Percentiles rank a stretch among this genome's conserved stretches.
Conservation (phyloP, 75 land plant species). For the Pinus albicaulis region DNA sequence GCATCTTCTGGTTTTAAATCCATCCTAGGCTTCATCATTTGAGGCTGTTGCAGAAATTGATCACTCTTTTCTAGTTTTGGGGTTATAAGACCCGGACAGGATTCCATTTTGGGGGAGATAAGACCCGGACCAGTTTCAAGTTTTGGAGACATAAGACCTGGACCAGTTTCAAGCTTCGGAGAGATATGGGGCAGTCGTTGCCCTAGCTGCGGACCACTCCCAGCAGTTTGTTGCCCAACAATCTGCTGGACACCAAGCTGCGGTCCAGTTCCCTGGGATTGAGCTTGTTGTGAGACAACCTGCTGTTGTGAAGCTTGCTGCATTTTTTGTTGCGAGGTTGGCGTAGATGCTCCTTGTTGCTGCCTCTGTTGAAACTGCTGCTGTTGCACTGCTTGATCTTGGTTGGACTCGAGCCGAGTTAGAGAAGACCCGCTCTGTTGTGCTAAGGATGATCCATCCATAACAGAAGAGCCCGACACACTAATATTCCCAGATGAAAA, state of each 20-base stretch:
- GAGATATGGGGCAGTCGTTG: conserved; percentile 4
- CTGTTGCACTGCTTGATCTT: conserved; percentile 35
- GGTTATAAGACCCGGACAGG: not conserved
- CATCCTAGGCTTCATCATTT: conserved; percentile 43
- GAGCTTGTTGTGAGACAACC: conserved; percentile 18
- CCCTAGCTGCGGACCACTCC: conserved; percentile 6
- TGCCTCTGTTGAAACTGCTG: conserved; percentile 34
- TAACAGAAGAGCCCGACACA: conserved; percentile 49
- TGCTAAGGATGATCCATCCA: conserved; percentile 56
- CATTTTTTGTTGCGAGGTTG: conserved; percentile 39
- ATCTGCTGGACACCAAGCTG: conserved; percentile 15
- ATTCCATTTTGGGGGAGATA: no score
- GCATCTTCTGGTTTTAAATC: conserved; percentile 56
- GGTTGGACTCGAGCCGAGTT: conserved; percentile 27
- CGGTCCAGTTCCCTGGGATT: conserved; percentile 22
- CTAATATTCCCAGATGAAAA: conserved; percentile 77
- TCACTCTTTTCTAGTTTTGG: conserved; percentile 4
- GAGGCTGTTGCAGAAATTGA: conserved; percentile 8
- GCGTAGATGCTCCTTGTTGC: conserved; percentile 46
- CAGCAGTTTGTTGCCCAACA: conserved; percentile 6
- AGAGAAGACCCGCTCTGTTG: conserved; percentile 41
- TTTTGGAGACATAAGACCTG: no score
- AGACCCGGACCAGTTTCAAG: no score
- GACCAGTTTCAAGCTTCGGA: not conserved
- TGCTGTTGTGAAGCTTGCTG: conserved; percentile 24